A percentile compares a stretch with the other conserved stretches of the same genome.
Evolutionary conservation across 2,329 filamentous ascomycete genomes (phyloP).

Genomic region (Sporothrix luriei): DNA sequence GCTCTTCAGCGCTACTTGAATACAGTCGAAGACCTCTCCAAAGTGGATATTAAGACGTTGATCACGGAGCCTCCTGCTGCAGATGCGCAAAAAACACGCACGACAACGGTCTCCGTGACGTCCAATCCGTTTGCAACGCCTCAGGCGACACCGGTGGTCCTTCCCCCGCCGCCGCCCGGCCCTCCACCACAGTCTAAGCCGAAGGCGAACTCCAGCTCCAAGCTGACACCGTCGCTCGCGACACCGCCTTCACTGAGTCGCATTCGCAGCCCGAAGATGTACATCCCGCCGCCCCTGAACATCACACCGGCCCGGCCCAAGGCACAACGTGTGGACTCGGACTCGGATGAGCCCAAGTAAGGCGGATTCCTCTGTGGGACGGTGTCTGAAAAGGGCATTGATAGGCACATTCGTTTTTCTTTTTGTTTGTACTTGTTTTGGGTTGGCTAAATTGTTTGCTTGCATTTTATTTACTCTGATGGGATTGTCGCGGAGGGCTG

Average conservation of each 20-base stretch:
- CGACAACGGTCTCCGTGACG: neutral
- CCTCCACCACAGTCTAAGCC: slow-evolving; percentile 17
- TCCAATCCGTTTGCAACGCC: slow-evolving; percentile 9
- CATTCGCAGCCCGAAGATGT: slow-evolving; percentile 48
- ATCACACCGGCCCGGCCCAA: slow-evolving; percentile 31
- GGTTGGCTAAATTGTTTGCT: neutral
- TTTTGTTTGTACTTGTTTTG: neutral
- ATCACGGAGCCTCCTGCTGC: slow-evolving; percentile 32
- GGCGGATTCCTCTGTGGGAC: no score
- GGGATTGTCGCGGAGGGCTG: neutral
- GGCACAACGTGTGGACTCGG: neutral
- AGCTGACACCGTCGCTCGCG: slow-evolving; percentile 40
- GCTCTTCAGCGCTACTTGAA: slow-evolving; percentile 46
- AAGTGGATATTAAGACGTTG: slow-evolving; percentile 34
- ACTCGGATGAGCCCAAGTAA: neutral
- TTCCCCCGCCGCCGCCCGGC: slow-evolving; percentile 38
- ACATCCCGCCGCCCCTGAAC: slow-evolving; percentile 46
- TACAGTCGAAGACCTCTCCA: slow-evolving; percentile 39
- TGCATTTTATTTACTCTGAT: neutral
- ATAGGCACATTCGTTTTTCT: neutral
- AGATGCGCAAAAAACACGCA: neutral
- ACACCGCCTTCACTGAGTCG: slow-evolving; percentile 46
- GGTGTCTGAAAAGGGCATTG: no score
- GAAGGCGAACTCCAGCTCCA: neutral
- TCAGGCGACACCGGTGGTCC: slow-evolving; percentile 7